phyloP scores from a whole-genome alignment of 177 flowering plant species.

The Vitis hybrid region DNA sequence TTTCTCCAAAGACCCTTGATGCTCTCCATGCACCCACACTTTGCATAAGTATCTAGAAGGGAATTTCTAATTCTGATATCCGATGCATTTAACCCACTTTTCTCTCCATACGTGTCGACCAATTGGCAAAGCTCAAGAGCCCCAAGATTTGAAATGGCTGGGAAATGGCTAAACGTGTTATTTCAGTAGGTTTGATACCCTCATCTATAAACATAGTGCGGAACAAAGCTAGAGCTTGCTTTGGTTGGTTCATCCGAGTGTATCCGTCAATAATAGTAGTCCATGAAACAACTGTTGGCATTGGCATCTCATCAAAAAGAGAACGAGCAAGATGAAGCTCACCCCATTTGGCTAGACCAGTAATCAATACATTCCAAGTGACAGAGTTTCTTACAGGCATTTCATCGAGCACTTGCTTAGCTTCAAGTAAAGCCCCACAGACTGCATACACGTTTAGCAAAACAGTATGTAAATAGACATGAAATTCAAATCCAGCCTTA shows the following conservation, averaged over 20 bases:
- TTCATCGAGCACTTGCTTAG: slow-evolving; percentile 45
- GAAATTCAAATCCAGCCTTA: slow-evolving; percentile 44
- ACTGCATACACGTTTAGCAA: slow-evolving; percentile 37
- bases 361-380: slow-evolving; percentile 62
- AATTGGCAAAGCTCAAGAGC: slow-evolving; percentile 33
- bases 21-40: slow-evolving; percentile 55
- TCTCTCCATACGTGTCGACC: slow-evolving; percentile 46
- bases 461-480: slow-evolving; percentile 57
- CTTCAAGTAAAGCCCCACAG: slow-evolving; percentile 32
- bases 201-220: slow-evolving; percentile 35
- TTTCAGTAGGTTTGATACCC: slow-evolving; percentile 39
- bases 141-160: slow-evolving; percentile 44
- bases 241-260: slow-evolving; percentile 29
- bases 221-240: slow-evolving; percentile 49
- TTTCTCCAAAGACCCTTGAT: slow-evolving; percentile 40
- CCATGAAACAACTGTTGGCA: slow-evolving; percentile 38
- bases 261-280: slow-evolving; percentile 57
- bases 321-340: slow-evolving; percentile 34
- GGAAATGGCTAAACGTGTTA: slow-evolving; percentile 49
- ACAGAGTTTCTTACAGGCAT: slow-evolving; percentile 55
- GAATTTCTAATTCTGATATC: slow-evolving; percentile 45
- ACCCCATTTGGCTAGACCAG: slow-evolving; percentile 51
- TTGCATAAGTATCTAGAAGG: slow-evolving; percentile 44
- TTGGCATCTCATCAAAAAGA: slow-evolving; percentile 51
- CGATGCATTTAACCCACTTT: slow-evolving; percentile 25